These are phyloP conservation scores for Alternaria dauci DNA, from an alignment of 2,329 filamentous ascomycete genomes.

Conservation along the genomic window DNA sequence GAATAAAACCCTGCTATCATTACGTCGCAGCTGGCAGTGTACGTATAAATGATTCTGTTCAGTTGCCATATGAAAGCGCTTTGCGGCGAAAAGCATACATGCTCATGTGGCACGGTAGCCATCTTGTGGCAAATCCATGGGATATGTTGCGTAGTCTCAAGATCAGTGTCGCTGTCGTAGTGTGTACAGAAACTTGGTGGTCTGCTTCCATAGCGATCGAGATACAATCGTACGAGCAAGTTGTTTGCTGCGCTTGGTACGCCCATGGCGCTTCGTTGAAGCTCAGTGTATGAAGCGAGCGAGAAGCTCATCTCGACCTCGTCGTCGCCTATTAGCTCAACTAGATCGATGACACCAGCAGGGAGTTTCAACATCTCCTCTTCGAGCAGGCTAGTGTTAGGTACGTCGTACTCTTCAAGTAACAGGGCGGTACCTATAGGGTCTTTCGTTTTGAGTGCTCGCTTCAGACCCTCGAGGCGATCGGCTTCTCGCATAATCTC, in stretches of 20 bases:
- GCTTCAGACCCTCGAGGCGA: constrained; percentile 31
- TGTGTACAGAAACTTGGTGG: constrained; percentile 41
- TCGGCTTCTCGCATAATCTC: constrained; percentile 36
- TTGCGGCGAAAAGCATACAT: constrained; percentile 28
- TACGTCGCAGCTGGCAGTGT: constrained; percentile 14
- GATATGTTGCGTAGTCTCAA: constrained; percentile 26
- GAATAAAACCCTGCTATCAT: constrained; percentile 29
- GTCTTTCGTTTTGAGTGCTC: constrained; percentile 37
- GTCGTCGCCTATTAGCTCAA: constrained; percentile 35
- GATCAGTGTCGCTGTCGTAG: constrained; percentile 31
- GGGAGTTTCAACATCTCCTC: constrained; percentile 39
- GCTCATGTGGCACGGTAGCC: constrained; percentile 21
- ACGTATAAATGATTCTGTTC: constrained; percentile 27
- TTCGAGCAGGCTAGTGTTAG: constrained; percentile 35
- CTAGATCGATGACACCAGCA: constrained; percentile 27
- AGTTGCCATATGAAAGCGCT: constrained; percentile 39
- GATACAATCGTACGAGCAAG: constrained; percentile 36
- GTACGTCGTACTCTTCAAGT: constrained; percentile 34
- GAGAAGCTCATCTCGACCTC: constrained; percentile 44
- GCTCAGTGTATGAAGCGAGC: constrained; percentile 27
- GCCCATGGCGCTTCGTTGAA: constrained; percentile 41
- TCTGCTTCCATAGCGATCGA: constrained; percentile 15
- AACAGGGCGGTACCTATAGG: constrained; percentile 36
- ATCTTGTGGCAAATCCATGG: constrained; percentile 27
- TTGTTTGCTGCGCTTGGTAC: constrained; percentile 29